A percentile compares a stretch with the other conserved stretches of the same genome.
phyloP scores from a whole-genome alignment of 2,329 filamentous ascomycete genomes.

The Apiospora marii region DNA sequence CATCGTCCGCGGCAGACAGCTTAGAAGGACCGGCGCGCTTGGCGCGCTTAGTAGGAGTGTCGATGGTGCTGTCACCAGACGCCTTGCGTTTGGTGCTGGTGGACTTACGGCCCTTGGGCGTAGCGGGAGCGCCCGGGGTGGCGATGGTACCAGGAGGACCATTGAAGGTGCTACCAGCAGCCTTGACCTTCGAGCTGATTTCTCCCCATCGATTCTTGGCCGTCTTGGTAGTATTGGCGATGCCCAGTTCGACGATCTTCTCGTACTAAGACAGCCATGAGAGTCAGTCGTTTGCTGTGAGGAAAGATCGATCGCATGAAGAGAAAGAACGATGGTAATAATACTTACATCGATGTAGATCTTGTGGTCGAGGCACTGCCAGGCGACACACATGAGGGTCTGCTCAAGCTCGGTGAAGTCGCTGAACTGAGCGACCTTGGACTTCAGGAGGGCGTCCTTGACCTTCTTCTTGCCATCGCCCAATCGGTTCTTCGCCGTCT shows the following conservation, averaged over 20 bases:
- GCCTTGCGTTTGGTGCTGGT: conserved; percentile 10
- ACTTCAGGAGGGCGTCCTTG: background rate
- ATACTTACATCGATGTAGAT: background rate
- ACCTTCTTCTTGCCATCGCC: background rate
- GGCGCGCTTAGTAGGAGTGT: conserved; percentile 10
- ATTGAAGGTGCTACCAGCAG: background rate
- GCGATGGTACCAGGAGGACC: background rate
- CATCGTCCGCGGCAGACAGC: background rate
- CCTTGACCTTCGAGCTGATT: background rate
- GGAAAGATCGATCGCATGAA: background rate
- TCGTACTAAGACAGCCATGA: background rate
- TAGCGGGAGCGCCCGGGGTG: background rate
- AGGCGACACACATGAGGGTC: background rate
- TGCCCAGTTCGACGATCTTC: background rate
- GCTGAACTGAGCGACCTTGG: background rate
- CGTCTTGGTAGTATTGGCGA: background rate
- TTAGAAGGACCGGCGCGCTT: background rate
- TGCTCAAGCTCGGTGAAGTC: background rate
- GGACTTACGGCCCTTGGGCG: background rate
- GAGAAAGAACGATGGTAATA: background rate
- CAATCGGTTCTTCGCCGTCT: conserved; percentile 1
- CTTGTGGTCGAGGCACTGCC: background rate
- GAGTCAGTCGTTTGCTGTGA: background rate
- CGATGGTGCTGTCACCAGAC: background rate
- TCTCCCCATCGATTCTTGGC: background rate